These are phyloP conservation scores for Botrytis paeoniae DNA, from an alignment of 2,329 filamentous ascomycete species.

Conservation along the genomic window DNA sequence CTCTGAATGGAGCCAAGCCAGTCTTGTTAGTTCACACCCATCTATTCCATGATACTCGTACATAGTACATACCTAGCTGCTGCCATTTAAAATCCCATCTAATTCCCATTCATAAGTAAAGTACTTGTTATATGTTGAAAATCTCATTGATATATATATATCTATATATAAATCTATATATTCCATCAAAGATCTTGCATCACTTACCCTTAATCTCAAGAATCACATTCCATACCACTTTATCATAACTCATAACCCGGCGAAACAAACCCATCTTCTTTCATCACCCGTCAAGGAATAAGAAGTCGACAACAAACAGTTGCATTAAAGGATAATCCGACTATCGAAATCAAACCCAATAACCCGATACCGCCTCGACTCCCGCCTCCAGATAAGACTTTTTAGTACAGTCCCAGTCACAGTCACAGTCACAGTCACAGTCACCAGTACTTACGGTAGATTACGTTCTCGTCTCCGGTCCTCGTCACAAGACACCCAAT, in stretches of 20 bases:
- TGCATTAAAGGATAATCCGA: conserved; percentile 14
- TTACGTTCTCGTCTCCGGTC: conserved; percentile 18
- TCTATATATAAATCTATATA: neutral
- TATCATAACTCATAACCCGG: neutral
- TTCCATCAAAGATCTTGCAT: neutral
- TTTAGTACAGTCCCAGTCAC: neutral
- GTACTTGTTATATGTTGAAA: too few relatives aligned
- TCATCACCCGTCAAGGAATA: neutral
- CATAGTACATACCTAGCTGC: neutral
- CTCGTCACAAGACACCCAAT: conserved; percentile 20
- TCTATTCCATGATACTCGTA: neutral
- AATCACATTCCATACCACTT: neutral
- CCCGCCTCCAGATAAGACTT: conserved; percentile 16
- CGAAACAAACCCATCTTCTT: neutral
- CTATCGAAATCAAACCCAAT: conserved; percentile 3
- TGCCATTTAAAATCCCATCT: neutral
- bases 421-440: neutral
- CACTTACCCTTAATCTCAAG: neutral
- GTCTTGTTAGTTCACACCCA: neutral
- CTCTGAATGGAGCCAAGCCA: neutral
- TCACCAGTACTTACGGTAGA: neutral
- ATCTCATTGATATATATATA: neutral
- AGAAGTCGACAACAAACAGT: conserved; percentile 17
- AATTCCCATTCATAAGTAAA: neutral
- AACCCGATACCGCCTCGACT: conserved; percentile 17